Evolutionary conservation across 306 rosid genomes (phyloP), one percentile per base, ranked within the genome.

Genomic region (Lathyrus sativus): DNA sequence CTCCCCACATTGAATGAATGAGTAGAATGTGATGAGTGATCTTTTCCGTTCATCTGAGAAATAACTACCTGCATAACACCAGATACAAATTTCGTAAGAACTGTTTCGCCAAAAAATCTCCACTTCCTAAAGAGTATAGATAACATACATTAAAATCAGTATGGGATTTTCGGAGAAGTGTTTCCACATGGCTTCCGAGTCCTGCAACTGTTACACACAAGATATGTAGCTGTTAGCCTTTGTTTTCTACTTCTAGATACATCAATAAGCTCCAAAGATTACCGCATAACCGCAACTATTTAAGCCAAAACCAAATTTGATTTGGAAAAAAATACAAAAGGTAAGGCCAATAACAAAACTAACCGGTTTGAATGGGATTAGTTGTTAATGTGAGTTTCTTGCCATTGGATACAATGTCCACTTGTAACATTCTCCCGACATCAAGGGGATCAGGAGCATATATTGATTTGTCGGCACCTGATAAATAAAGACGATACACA

Each of bases 381-480:
- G 96, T 90, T 14, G 85, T 86, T 58, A 92, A 73, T 22, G 80
- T 76, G 31, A 80, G 51, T 74, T 83, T 90, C 71, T 77, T 84
- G 57, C 91, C 98, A 70, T 83, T 76, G 9, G 81, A 83, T 67
- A 79, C 71, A 56, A 92, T 73, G 74, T 92, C 96, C 31, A 84
- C 93, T 86, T 88, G 93, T 56, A 92, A 83, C 77, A 81, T 79
- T 79, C 98, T 83, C 54, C 96, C 96, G 59, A 90, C 93, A 79
- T 92, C 98, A 46, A 80, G 79, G n/a, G 98, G 98, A 42, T 92
- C 98, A 5, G 95, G 95, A 61, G 98, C 91, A 72, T 92, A 92
- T 37, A 72, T 58, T 46, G 86, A 76, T 74, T 81, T 85, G 67
- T 46, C 59, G 68, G 93, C 96, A 76, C 98, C 96, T 92, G 83